phyloP scores from a whole-genome alignment of 768 basidiomycete species.

The Termitomyces sp. region DNA sequence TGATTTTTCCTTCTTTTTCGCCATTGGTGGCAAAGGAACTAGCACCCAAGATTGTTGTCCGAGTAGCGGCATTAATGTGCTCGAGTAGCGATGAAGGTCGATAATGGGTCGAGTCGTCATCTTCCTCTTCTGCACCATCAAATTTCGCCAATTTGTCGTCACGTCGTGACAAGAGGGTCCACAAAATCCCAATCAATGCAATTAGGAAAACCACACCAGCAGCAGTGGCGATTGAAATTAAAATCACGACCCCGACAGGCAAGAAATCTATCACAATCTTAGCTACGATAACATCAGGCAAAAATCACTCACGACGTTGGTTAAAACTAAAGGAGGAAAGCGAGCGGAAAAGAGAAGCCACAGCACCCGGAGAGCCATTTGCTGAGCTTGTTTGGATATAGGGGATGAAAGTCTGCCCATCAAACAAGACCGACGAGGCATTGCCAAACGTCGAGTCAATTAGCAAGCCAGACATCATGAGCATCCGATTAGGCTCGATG shows the following conservation, averaged over 20 bases:
- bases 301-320: constrained; percentile 53
- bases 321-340: constrained; percentile 72
- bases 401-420: constrained; percentile 79
- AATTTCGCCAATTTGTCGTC: constrained; percentile 69
- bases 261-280: constrained; percentile 63
- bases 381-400: constrained; percentile 69
- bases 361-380: constrained; percentile 63
- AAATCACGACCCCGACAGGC: constrained; percentile 88
- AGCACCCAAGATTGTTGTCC: constrained; percentile 72
- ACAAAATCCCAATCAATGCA: constrained; percentile 79
- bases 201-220: constrained; percentile 91
- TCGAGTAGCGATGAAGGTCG: constrained; percentile 85
- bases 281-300: constrained; percentile 6
- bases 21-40: constrained; percentile 34
- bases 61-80: constrained; percentile 88
- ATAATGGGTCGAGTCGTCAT: constrained; percentile 73
- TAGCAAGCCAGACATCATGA: constrained; percentile 83
- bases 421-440: constrained; percentile 83
- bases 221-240: constrained; percentile 95
- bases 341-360: constrained; percentile 83
- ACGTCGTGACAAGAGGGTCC: constrained; percentile 82
- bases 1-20: constrained; percentile 53
- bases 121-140: constrained; percentile 62
- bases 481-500: constrained; percentile 81
- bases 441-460: constrained; percentile 68